Evolutionary conservation across 164 flowering plant species (phyloP).

Genomic region (Amborella trichopoda): DNA sequence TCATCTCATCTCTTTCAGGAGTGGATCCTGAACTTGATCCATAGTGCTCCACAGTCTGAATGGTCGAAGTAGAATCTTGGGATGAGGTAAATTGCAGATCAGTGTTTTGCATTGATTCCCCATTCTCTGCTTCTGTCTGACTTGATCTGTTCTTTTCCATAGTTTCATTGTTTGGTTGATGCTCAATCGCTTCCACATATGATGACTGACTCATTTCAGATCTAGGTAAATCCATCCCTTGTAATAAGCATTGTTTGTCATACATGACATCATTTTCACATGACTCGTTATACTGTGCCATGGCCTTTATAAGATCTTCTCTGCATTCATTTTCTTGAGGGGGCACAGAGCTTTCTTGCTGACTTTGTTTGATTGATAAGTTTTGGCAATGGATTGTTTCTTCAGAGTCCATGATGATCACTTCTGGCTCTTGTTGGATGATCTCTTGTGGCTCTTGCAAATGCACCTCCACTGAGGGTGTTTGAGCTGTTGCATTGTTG

Average conservation of each 20-base stretch:
- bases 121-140: constrained; percentile 3
- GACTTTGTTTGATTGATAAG: neutral
- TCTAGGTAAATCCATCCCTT: neutral
- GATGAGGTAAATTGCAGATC: constrained; percentile 12
- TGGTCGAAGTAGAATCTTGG: constrained; percentile 14
- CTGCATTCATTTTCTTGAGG: constrained; percentile 3
- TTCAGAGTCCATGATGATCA: constrained; percentile 4
- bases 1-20: constrained; percentile 37
- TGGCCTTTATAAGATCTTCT: constrained; percentile 13
- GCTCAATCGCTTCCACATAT: neutral
- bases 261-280: constrained; percentile 3
- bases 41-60: constrained; percentile 19
- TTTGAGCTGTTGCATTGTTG: neutral
- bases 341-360: constrained; percentile 6
- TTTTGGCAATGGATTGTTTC: constrained; percentile 11
- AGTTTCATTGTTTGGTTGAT: neutral
- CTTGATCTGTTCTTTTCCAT: neutral
- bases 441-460: constrained; percentile 4
- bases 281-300: constrained; percentile 12
- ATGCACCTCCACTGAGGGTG: no score
- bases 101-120: constrained; percentile 9
- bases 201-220: neutral
- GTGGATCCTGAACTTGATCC: constrained; percentile 47
- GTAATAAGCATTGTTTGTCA: neutral
- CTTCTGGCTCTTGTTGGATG: constrained; percentile 21